Percentiles rank a stretch among this genome's conserved stretches.
Conservation (phyloP, 106 monocot species). For the Allium sativum region DNA sequence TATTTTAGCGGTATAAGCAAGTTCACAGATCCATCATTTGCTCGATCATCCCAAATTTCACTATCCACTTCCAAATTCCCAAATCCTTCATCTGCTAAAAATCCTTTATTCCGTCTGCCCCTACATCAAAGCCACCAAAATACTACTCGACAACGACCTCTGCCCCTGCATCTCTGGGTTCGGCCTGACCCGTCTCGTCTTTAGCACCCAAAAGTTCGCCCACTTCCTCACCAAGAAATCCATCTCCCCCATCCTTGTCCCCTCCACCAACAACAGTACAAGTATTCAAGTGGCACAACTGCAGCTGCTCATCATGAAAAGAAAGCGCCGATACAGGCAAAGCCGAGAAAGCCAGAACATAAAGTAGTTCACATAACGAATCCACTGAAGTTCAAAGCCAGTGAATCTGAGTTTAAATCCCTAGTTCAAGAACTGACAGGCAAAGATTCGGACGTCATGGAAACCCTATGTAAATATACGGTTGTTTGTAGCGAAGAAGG, state of each 20-base stretch:
- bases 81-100: no score
- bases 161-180: constrained; percentile 62
- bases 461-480: no score
- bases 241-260: neutral
- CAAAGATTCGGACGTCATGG: constrained; percentile 30
- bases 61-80: no score
- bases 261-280: neutral
- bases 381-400: constrained; percentile 42
- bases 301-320: no score
- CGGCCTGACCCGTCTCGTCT: constrained; percentile 53
- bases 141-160: constrained; percentile 71
- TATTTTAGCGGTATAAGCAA: no score
- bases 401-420: constrained; percentile 34
- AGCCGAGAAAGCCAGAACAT: constrained; percentile 40
- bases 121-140: constrained; percentile 67
- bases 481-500: no score
- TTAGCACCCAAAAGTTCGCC: constrained; percentile 27
- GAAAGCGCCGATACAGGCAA: constrained; percentile 39
- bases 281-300: constrained; percentile 13
- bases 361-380: constrained; percentile 76
- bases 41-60: no score
- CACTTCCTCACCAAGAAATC: constrained; percentile 12
- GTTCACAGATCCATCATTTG: no score
- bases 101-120: no score
- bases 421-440: constrained; percentile 65